phyloP scores from a whole-genome alignment of 2,329 filamentous ascomycete genomes.

The Beauveria sp. region DNA sequence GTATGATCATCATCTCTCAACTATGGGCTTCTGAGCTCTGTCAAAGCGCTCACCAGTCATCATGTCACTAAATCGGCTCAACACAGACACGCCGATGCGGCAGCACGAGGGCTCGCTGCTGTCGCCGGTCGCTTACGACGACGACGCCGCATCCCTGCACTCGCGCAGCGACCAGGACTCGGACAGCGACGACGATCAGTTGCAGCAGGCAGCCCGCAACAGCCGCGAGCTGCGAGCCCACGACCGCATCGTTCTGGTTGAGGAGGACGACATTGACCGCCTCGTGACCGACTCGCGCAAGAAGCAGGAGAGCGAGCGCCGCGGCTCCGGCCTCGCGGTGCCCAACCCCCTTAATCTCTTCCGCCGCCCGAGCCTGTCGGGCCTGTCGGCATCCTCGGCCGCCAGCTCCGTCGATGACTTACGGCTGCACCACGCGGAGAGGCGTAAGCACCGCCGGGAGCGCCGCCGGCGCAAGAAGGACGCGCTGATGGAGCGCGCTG shows the following conservation, averaged over 20 bases:
- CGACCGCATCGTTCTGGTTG: constrained; percentile 63
- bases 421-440: constrained; percentile 28
- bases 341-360: constrained; percentile 43
- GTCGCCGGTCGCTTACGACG: constrained; percentile 58
- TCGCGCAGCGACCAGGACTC: constrained; percentile 65
- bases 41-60: neutral
- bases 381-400: constrained; percentile 24
- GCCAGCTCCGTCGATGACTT: constrained; percentile 42
- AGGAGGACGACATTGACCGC: constrained; percentile 64
- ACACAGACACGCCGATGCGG: constrained; percentile 7
- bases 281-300: constrained; percentile 47
- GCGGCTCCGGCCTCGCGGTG: constrained; percentile 41
- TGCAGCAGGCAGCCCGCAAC: constrained; percentile 57
- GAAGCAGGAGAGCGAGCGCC: constrained; percentile 42
- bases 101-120: constrained; percentile 41
- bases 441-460: constrained; percentile 36
- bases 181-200: constrained; percentile 68
- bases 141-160: constrained; percentile 60
- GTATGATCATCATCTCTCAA: constrained; percentile 1
- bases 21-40: constrained; percentile 6
- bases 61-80: constrained; percentile 1
- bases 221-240: constrained; percentile 63
- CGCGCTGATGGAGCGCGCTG: constrained; percentile 43
- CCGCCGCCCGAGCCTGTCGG: constrained; percentile 29
- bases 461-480: constrained; percentile 48